A percentile compares a stretch with the other conserved stretches of the same genome.
phyloP scores from a whole-genome alignment of 805 yeast genomes.

The Ogataea ganodermae region DNA sequence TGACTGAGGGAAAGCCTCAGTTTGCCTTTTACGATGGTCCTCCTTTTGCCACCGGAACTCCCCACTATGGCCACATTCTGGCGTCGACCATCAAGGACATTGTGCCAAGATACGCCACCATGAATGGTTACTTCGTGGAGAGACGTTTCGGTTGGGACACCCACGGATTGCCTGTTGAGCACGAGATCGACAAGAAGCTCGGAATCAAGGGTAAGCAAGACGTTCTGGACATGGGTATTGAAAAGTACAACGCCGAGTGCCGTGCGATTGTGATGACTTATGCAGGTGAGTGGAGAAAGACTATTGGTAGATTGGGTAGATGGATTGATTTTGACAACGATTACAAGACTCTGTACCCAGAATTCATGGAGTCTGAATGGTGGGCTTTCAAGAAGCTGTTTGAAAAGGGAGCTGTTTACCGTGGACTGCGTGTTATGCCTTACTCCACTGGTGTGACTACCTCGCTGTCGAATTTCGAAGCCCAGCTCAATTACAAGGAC shows the following conservation, averaged over 20 bases:
- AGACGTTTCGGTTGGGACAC: slow-evolving; percentile 99
- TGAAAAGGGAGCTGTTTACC: slow-evolving; percentile 85
- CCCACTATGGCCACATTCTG: slow-evolving; percentile 96
- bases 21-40: slow-evolving; percentile 98
- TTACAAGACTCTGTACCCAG: slow-evolving; percentile 93
- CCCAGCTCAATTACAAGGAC: slow-evolving; percentile 97
- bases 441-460: slow-evolving; percentile 97
- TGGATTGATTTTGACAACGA: slow-evolving; percentile 99
- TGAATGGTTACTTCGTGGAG: slow-evolving; percentile 95
- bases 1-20: slow-evolving; percentile 81
- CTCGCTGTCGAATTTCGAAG: slow-evolving; percentile 95
- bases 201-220: slow-evolving; percentile 93
- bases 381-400: slow-evolving; percentile 94
- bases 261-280: slow-evolving; percentile 97
- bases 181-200: slow-evolving; percentile 96
- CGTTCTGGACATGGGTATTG: slow-evolving; percentile 92
- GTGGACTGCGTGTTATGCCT: slow-evolving; percentile 98
- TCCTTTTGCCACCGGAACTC: slow-evolving; percentile 99
- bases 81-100: slow-evolving; percentile 97
- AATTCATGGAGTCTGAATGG: slow-evolving; percentile 98
- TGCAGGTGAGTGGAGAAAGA: slow-evolving; percentile 91
- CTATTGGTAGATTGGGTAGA: slow-evolving; percentile 93
- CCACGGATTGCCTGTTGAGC: slow-evolving; percentile 98
- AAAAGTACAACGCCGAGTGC: slow-evolving; percentile 91
- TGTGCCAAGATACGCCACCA: slow-evolving; percentile 95